Percentiles rank a stretch among this genome's conserved stretches.
These are phyloP conservation scores for Corylus americana DNA, from an alignment of 306 rosid species.

Conservation along the genomic window DNA sequence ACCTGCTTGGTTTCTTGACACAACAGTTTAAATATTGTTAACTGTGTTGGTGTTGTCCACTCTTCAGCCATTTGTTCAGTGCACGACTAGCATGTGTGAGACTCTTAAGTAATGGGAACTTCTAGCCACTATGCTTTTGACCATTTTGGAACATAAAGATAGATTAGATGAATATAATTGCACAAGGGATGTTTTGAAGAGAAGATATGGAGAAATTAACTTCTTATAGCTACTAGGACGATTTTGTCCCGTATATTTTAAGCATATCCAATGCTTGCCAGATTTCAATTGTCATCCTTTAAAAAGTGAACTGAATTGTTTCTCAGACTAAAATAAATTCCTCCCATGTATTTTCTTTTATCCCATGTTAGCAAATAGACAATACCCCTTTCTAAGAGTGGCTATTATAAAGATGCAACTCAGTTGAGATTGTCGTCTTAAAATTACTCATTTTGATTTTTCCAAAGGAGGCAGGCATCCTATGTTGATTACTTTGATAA, in stretches of 20 bases:
- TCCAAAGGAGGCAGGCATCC: too few relatives aligned
- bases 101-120: background rate
- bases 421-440: too few relatives aligned
- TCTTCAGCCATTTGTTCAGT: background rate
- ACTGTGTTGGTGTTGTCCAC: background rate
- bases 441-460: too few relatives aligned
- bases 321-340: background rate
- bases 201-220: too few relatives aligned
- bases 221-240: background rate
- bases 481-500: background rate
- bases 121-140: background rate
- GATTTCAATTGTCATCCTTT: background rate
- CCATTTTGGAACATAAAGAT: too few relatives aligned
- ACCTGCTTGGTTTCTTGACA: background rate
- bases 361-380: too few relatives aligned
- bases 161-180: too few relatives aligned
- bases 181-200: too few relatives aligned
- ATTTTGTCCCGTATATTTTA: background rate
- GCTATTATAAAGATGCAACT: too few relatives aligned
- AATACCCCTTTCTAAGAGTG: too few relatives aligned
- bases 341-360: too few relatives aligned
- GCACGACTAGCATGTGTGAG: background rate
- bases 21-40: background rate
- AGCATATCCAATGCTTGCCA: background rate
- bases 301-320: background rate